Percentiles rank a stretch among this genome's conserved stretches.
phyloP scores from a whole-genome alignment of 164 flowering plant species.

The Macadamia integrifolia region DNA sequence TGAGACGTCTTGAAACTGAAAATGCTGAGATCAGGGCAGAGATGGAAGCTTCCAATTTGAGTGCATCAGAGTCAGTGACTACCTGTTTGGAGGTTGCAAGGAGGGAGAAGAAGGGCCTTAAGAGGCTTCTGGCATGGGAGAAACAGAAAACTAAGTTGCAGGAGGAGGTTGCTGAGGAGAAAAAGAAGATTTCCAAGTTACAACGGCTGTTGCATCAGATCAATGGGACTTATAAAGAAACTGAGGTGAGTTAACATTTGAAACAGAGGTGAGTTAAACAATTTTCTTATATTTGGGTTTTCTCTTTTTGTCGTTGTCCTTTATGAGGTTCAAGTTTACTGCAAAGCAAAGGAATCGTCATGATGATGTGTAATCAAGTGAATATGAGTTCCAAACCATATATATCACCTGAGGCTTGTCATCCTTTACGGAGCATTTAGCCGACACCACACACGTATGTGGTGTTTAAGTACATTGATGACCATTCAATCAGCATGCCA shows the following conservation, averaged over 20 bases:
- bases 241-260: slow-evolving; percentile 63
- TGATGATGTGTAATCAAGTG: not conserved
- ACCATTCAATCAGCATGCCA: not conserved
- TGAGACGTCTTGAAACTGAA: slow-evolving; percentile 78
- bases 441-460: not conserved
- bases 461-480: too few species aligned
- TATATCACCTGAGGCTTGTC: not conserved
- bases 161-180: slow-evolving; percentile 75
- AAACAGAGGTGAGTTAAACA: slow-evolving; percentile 63
- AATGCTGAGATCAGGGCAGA: slow-evolving; percentile 98
- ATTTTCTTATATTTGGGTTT: not conserved
- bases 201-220: slow-evolving; percentile 42
- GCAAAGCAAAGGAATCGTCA: not conserved
- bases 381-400: not conserved
- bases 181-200: slow-evolving; percentile 53
- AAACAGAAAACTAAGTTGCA: slow-evolving; percentile 81
- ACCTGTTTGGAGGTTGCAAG: slow-evolving; percentile 75
- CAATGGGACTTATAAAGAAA: slow-evolving; percentile 53
- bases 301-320: not conserved
- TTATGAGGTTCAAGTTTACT: not conserved
- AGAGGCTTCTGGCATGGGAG: slow-evolving; percentile 86
- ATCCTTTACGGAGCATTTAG: not conserved
- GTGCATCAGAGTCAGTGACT: slow-evolving; percentile 80
- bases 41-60: slow-evolving; percentile 95
- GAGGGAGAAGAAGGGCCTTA: slow-evolving; percentile 83